Conservation (phyloP, 768 basidiomycete species). For the Mycena haematopus region DNA sequence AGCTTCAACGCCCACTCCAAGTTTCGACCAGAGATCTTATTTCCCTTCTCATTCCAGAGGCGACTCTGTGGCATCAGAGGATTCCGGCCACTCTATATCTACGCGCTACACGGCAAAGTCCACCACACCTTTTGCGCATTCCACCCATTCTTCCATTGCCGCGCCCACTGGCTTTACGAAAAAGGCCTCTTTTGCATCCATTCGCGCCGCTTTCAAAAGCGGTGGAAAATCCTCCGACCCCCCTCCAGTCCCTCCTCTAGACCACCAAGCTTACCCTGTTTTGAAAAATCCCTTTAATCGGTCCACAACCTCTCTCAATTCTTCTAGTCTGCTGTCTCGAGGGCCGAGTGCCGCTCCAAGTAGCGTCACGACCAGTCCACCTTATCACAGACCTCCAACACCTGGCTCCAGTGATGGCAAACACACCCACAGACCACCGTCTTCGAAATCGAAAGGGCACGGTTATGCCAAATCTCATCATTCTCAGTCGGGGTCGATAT, state of each 20-base stretch:
- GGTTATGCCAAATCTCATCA: constrained; percentile 74
- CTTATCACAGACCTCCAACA: constrained; percentile 65
- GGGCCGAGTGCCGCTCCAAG: constrained; percentile 37
- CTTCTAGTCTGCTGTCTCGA: constrained; percentile 46
- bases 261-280: constrained; percentile 70
- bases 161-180: constrained; percentile 71
- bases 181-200: constrained; percentile 86
- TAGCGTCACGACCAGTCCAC: constrained; percentile 53
- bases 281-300: constrained; percentile 85
- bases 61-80: constrained; percentile 82
- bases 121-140: constrained; percentile 68
- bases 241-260: constrained; percentile 79
- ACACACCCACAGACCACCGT: constrained; percentile 38
- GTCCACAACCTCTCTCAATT: constrained; percentile 77
- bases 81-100: constrained; percentile 69
- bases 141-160: constrained; percentile 73
- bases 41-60: constrained; percentile 72
- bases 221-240: constrained; percentile 60
- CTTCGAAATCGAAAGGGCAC: constrained; percentile 62
- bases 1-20: constrained; percentile 55
- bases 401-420: constrained; percentile 57
- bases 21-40: constrained; percentile 58
- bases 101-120: constrained; percentile 55
- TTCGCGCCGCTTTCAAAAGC: constrained; percentile 86
- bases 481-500: constrained; percentile 78